Percentiles rank a stretch among this genome's conserved stretches.
phyloP scores from a whole-genome alignment of 2,329 filamentous ascomycete species.

The Capronia coronata region DNA sequence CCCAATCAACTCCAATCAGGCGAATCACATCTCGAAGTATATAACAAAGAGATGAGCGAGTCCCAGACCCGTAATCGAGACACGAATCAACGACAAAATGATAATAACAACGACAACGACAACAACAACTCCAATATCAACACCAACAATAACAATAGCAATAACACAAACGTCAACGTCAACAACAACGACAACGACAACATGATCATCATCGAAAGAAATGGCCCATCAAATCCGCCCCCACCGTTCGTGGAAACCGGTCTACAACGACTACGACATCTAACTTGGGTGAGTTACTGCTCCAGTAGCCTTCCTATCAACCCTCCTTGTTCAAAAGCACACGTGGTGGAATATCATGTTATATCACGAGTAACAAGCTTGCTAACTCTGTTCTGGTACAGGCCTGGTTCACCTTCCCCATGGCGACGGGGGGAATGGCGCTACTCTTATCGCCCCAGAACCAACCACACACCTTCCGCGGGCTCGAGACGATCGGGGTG shows the following conservation, averaged over 20 bases:
- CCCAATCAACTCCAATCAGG: not conserved
- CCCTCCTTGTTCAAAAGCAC: no score
- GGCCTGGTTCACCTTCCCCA: conserved; percentile 64
- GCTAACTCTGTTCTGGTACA: not conserved
- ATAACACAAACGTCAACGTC: not conserved
- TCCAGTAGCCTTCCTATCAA: no score
- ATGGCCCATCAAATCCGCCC: not conserved
- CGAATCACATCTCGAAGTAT: not conserved
- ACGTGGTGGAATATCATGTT: no score
- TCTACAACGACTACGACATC: conserved; percentile 10
- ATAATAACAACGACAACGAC: not conserved
- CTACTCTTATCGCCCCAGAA: conserved; percentile 54
- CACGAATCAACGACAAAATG: not conserved
- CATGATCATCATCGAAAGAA: not conserved
- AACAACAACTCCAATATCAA: not conserved
- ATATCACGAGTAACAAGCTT: no score
- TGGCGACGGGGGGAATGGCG: conserved; percentile 67
- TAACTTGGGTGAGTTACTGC: conserved; percentile 13
- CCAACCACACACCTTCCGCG: conserved; percentile 57
- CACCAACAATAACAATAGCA: not conserved
- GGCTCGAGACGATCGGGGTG: conserved; percentile 57
- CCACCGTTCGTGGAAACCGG: conserved; percentile 5
- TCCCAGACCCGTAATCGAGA: not conserved
- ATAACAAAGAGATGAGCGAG: not conserved
- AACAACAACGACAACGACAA: no score